Base-by-base conservation (phyloP, 371 early-diverging fungal species). In the Rhizopus sp. region DNA sequence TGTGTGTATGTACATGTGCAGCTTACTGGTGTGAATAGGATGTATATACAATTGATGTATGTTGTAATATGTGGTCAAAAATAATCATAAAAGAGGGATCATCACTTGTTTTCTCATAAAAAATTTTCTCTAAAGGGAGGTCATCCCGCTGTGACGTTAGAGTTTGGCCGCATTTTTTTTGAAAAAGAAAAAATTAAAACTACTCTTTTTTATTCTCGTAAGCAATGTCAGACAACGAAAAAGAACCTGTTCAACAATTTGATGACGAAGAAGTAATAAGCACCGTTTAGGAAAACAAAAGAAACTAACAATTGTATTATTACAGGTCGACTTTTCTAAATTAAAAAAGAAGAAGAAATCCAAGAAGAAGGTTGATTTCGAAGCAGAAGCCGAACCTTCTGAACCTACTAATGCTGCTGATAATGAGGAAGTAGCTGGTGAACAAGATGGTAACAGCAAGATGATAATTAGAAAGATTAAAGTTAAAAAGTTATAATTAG, bases 271-370 rank as follows among this genome's bases (percentile, higher is more conserved):
- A 77, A 58, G 73, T 69, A 1, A 35, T 23, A 39, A 12, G n/a
- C 12, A n/a, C 35, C 33, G 38, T 37, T 39, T 10, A 5, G 12
- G 10, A n/a, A n/a, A 17, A 33, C 15, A 32, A n/a, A 15, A 15
- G 10, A 29, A 7, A 0, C 37, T 47, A 15, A 8, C 55, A 32
- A 50, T 55, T 35, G 29, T 37, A 42, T n/a, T n/a, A 42, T 41
- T 33, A 34, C 44, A 78, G 80, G 69, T 69, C 41, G 80, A 80
- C 60, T 80, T 77, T 57, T 77, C 77, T 42, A 79, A 76, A 50
- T 68, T 80, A 54, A 80, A 80, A 47, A 80, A 80, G 64, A 80
- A 80, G 72, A 80, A 80, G 66, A 80, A 80, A 60, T 77, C 80
- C 34, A 80, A 80, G 70, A 80, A 80, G 73, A 73, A 80, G 68